Base-by-base conservation (phyloP, 495 filamentous ascomycete species). In the Apodospora peruviana region DNA sequence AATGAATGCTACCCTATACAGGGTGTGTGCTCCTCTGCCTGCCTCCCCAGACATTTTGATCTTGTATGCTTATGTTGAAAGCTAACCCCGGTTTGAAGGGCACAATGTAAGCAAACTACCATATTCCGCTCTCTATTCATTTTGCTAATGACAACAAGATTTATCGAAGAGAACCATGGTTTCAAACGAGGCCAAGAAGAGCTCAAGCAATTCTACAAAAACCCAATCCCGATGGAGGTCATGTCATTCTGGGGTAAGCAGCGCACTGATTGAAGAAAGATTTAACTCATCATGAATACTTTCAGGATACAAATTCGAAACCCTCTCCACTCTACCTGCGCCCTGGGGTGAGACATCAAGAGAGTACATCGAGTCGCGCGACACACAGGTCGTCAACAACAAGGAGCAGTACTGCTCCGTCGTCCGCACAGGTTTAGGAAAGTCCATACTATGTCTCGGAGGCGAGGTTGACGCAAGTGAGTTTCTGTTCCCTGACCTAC, bases 271-370 rank as follows among this genome's bases (percentile, higher is more conserved):
- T n/a, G n/a, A n/a, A n/a, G n/a, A n/a, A n/a, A n/a, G n/a, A n/a
- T n/a, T n/a, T n/a, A n/a, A n/a, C n/a, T n/a, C n/a, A n/a, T n/a
- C n/a, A n/a, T n/a, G n/a, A n/a, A n/a, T n/a, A n/a, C n/a, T 17
- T 17, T 0, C 53, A 93, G 90, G 93, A 18, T 97, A 97, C 70
- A 97, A 97, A 65, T 99, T 99, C 56, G 93, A 99, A 65, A 84
- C 87, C 1, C 66, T 99, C 1, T 84, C 81, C 25, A 79, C 91
- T 14, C 66, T 97, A 3, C 81, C 84, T 5, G 62, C 75, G 2
- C 76, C 81, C 4, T 95, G 90, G 88, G 82, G 78, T 40, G 71
- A 81, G 29, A 82, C 81, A 5, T 66, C 80, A 2, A 78, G 88
- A 39, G 81, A 85, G 2, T 77, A 82, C 47, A 95, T 98, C 54